Conservation (phyloP, 2,329 filamentous ascomycete genomes). For the Ophiostoma montium region DNA sequence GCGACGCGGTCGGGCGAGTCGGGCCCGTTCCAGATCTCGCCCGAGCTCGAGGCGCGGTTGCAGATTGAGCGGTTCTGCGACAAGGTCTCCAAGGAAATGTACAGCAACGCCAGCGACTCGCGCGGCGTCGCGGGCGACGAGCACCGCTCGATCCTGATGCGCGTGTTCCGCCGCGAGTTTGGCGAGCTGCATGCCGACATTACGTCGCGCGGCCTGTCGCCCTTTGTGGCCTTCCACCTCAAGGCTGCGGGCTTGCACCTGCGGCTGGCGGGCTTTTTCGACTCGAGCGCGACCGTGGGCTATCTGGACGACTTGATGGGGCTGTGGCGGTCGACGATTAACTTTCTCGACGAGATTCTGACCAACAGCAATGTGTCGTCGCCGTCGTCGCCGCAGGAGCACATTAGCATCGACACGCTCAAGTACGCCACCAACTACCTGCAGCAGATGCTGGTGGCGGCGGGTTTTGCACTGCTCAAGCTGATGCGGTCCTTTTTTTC, state of each 20-base stretch:
- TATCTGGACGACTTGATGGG: constrained; percentile 64
- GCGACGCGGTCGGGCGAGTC: constrained; percentile 46
- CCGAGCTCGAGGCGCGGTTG: constrained; percentile 52
- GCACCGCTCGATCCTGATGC: constrained; percentile 50
- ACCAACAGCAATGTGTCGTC: constrained; percentile 33
- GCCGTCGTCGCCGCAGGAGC: constrained; percentile 29
- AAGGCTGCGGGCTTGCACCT: constrained; percentile 62
- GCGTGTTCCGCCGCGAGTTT: constrained; percentile 51
- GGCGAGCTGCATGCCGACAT: constrained; percentile 48
- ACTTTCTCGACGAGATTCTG: constrained; percentile 53
- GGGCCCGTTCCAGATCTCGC: constrained; percentile 42
- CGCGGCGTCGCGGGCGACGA: constrained; percentile 54
- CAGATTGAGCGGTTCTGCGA: constrained; percentile 63
- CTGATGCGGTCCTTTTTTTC: constrained; percentile 66
- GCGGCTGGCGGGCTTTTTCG: constrained; percentile 67
- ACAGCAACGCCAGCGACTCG: constrained; percentile 61
- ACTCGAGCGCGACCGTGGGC: constrained; percentile 55
- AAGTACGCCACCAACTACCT: constrained; percentile 62
- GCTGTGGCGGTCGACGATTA: constrained; percentile 56
- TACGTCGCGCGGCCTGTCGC: constrained; percentile 42
- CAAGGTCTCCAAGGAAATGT: constrained; percentile 66
- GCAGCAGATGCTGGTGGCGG: constrained; percentile 74
- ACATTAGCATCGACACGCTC: constrained; percentile 39
- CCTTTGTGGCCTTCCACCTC: constrained; percentile 50
- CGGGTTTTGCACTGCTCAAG: constrained; percentile 63